Conservation (phyloP, 345 rosid species). For the Salix koriyanagi region DNA sequence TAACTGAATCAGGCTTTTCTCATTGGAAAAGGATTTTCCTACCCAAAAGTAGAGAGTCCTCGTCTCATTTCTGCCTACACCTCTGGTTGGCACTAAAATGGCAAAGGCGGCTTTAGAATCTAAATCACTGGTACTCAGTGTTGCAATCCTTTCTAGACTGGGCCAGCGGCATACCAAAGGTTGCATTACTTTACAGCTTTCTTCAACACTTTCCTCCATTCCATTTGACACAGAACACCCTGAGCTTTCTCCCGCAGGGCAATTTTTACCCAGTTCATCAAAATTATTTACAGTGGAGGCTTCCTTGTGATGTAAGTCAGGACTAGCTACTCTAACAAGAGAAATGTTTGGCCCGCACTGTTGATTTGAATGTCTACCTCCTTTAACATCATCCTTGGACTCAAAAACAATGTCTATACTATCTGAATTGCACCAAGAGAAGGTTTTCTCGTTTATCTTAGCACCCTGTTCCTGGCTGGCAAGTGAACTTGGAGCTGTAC, state of each 20-base stretch:
- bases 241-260: conserved; percentile 16
- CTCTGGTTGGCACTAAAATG: conserved; percentile 38
- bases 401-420: conserved; percentile 52
- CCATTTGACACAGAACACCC: conserved; percentile 17
- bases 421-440: conserved; percentile 39
- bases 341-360: conserved; percentile 32
- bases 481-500: conserved; percentile 15
- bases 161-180: conserved; percentile 67
- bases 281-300: conserved; percentile 22
- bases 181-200: conserved; percentile 24
- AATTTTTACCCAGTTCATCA: conserved; percentile 26
- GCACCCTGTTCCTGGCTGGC: conserved; percentile 29
- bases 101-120: conserved; percentile 64
- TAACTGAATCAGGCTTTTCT: conserved; percentile 39
- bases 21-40: conserved; percentile 55
- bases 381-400: conserved; percentile 37
- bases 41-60: conserved; percentile 73
- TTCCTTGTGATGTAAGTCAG: conserved; percentile 33
- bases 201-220: conserved; percentile 14
- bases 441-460: conserved; percentile 22
- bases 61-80: conserved; percentile 36
- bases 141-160: conserved; percentile 53
- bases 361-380: conserved; percentile 25
- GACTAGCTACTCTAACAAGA: conserved; percentile 30
- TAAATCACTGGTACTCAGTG: conserved; percentile 40